A percentile compares a stretch with the other conserved stretches of the same genome.
These are phyloP conservation scores for Backusella westeae DNA, from an alignment of 192 early-diverging fungal species.

Conservation along the genomic window DNA sequence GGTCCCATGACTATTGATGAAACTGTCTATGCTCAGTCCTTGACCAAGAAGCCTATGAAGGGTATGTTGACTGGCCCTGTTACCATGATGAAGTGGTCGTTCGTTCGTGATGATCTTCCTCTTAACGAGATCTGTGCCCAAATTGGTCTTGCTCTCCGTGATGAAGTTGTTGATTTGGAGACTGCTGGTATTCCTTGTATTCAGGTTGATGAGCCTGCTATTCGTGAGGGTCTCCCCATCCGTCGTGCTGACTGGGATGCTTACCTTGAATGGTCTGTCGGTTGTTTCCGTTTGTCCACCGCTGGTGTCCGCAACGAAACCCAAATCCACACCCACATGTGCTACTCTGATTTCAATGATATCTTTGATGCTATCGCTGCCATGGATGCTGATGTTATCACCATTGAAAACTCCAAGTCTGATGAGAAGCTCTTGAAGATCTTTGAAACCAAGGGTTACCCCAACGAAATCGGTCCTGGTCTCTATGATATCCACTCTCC, in stretches of 20 bases:
- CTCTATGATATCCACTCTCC: constrained; percentile 99
- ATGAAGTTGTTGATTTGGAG: constrained; percentile 95
- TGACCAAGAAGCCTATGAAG: constrained; percentile 93
- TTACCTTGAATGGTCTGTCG: constrained; percentile 96
- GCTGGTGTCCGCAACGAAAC: constrained; percentile 81
- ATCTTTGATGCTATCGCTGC: constrained; percentile 92
- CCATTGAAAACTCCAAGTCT: constrained; percentile 97
- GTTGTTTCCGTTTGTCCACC: constrained; percentile 88
- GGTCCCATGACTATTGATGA: constrained; percentile 90
- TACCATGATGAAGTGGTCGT: constrained; percentile 98
- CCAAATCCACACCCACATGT: constrained; percentile 99
- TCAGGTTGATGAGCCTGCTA: constrained; percentile 99
- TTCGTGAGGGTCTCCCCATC: constrained; percentile 97
- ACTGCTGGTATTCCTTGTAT: constrained; percentile 88
- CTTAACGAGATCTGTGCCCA: constrained; percentile 80
- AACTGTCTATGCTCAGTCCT: constrained; percentile 82
- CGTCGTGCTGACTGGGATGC: constrained; percentile 80
- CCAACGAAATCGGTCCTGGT: constrained; percentile 93
- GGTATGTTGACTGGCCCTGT: constrained; percentile 99
- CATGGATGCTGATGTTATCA: constrained; percentile 96
- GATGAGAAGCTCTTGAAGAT: constrained; percentile 92
- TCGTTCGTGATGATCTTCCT: constrained; percentile 96
- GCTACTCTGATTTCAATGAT: constrained; percentile 99
- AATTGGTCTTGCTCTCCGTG: constrained; percentile 92
- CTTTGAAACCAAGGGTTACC: constrained; percentile 82